Base-by-base conservation (phyloP, 352 stramenopile genomes). In the Thraustotheca clavata region DNA sequence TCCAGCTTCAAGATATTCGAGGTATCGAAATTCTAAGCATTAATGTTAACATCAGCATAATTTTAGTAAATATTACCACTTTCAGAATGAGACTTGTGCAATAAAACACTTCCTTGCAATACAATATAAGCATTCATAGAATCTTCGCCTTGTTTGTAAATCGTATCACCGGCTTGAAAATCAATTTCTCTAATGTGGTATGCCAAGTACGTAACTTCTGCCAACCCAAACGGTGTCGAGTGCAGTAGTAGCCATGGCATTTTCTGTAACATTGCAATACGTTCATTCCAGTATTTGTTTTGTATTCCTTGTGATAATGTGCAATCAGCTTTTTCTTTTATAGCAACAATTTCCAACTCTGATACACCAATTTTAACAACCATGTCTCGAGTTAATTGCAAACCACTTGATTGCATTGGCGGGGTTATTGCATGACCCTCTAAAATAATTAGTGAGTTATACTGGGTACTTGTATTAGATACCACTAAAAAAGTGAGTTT, bases 181-280 rank as follows among this genome's bases (percentile, higher is more conserved):
- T 20, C 27, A 7, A 35, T 20, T 6, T 49, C 55, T 29, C 52
- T 62, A 27, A 22, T 29, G 26, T 62, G 55, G 14, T n/a, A 54
- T 1, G 55, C 55, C 33, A 62, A 11, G 55, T 62, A 7, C 7
- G 22, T 33, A 12, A 33, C 52, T 12, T 62, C 55, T 14, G n/a
- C 29, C 39, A 36, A 26, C 3, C 35, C 31, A 14, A 26, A 24
- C 2, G 39, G 38, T 24, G 26, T 52, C 14, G 34, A 39, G 9
- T 18, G n/a, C 3, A 62, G 55, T 4, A 62, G 55, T 12, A 62
- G 39, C 55, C 55, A 62, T 27, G 55, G 55, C 5, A 62, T 38
- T n/a, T 14, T 2, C 7, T 52, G 55, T 20, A 62, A 39, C 11
- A 62, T 3, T 6, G 14, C 39, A 8, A 29, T 29, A 16, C 55